phyloP scores from a whole-genome alignment of 805 yeast genomes.

The Komagataella phaffii region DNA sequence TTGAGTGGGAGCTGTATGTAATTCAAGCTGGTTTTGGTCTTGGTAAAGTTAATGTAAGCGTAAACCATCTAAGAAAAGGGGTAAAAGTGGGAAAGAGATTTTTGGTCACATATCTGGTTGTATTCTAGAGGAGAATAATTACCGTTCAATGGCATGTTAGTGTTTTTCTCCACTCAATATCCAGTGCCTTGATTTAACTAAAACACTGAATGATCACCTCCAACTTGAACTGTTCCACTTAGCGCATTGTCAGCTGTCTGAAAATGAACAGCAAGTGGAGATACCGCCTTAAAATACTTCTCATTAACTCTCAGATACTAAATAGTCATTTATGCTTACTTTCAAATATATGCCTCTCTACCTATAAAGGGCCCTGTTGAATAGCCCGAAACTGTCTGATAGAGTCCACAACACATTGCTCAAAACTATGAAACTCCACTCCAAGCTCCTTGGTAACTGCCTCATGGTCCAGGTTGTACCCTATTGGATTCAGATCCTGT shows the following conservation, averaged over 20 bases:
- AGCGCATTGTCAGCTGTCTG: neutral
- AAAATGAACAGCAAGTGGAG: neutral
- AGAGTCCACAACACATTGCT: slow-evolving; percentile 27
- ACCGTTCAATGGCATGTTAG: too few species aligned
- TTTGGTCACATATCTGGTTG: neutral
- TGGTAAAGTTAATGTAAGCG: too few species aligned
- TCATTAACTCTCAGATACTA: neutral
- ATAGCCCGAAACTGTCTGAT: slow-evolving; percentile 19
- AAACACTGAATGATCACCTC: neutral
- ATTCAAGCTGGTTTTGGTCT: too few species aligned
- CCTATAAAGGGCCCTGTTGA: neutral
- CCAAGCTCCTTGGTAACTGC: slow-evolving; percentile 24
- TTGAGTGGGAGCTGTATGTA: neutral
- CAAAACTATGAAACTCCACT: slow-evolving; percentile 22
- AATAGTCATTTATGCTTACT: neutral
- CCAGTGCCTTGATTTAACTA: too few species aligned
- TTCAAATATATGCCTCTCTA: neutral
- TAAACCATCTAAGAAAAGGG: neutral
- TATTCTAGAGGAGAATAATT: too few species aligned
- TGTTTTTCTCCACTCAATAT: too few species aligned
- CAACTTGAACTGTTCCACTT: neutral
- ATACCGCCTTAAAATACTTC: neutral
- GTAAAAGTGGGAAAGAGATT: neutral
- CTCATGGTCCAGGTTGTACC: slow-evolving; percentile 18
- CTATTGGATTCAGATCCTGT: slow-evolving; percentile 7